Evolutionary conservation across 140 eudicot genomes (phyloP), one percentile per base, ranked within the genome.

Genomic region (Bidens hawaiensis): DNA sequence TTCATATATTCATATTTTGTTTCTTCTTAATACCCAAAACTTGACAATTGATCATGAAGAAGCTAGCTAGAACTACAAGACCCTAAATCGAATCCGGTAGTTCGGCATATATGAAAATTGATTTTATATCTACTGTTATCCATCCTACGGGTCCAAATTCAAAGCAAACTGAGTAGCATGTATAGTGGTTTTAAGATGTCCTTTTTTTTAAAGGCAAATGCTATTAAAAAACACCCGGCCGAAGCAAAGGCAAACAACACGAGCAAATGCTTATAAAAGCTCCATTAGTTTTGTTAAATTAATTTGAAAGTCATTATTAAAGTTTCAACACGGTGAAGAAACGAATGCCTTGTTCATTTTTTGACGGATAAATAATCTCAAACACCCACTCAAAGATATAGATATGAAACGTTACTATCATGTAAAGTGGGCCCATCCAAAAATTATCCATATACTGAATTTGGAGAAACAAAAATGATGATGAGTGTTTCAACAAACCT

Each of bases 281-380:
- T 30, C 34, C 7, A 30, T 30, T 30, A 30, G 7, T 3, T 30
- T 30, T 30, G 1, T 30, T 30, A 30, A 30, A 30, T 30, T 43
- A 2, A 43, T 22, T 62, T 61, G n/a, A 24, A n/a, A 42, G 34
- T 16, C n/a, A 24, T 10, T 26, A 15, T 14, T 12, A 11, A 56
- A 56, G 30, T 30, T 56, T 54, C 0, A 27, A 9, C 16, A 17
- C 10, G 34, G 9, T 27, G 42, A 59, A 21, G 5, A 43, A 28
- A 23, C 62, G 43, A 7, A 1, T 28, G n/a, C 25, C 43, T 30
- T 54, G 45, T 17, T n/a, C n/a, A n/a, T n/a, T 26, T 26, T 31
- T 38, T 60, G 33, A 60, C 65, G 50, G 33, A 15, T 58, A 23
- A 60, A 24, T 23, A 23, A 53, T 31, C 24, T 25, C 59, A 48